These are phyloP conservation scores for Pseudogymnoascus verrucosus DNA, from an alignment of 2,329 filamentous ascomycete species.

Conservation along the genomic window DNA sequence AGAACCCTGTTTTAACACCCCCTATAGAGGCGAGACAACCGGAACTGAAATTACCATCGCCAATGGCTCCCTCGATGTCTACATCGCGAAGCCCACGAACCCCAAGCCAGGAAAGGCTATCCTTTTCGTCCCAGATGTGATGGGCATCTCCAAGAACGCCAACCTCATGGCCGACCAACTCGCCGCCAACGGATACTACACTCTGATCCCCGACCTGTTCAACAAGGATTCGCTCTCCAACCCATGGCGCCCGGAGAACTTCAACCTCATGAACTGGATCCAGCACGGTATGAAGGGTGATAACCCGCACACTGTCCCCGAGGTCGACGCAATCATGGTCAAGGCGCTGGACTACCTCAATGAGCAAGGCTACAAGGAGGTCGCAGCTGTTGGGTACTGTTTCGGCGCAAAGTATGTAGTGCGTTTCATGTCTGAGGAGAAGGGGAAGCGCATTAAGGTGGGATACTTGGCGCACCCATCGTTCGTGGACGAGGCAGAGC, in stretches of 20 bases:
- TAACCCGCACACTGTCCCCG: constrained; percentile 24
- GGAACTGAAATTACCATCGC: constrained; percentile 24
- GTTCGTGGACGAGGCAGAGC: constrained; percentile 61
- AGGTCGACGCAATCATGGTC: constrained; percentile 35
- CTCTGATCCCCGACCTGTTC: constrained; percentile 62
- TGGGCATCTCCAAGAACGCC: constrained; percentile 44
- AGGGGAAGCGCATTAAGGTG: constrained; percentile 53
- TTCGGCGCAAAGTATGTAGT: constrained; percentile 70
- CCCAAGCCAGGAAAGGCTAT: constrained; percentile 30
- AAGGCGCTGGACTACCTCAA: constrained; percentile 50
- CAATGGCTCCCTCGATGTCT: constrained; percentile 22
- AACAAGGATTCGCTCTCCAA: constrained; percentile 54
- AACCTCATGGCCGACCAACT: constrained; percentile 66
- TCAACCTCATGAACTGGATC: constrained; percentile 43
- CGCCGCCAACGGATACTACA: constrained; percentile 49
- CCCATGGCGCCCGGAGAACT: constrained; percentile 32
- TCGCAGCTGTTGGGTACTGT: constrained; percentile 65
- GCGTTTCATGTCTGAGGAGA: constrained; percentile 53
- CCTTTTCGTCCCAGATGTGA: constrained; percentile 26
- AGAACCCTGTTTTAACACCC: background rate
- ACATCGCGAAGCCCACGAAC: constrained; percentile 24
- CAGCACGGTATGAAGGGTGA: constrained; percentile 24
- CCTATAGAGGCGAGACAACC: constrained; percentile 22
- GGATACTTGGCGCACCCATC: constrained; percentile 72
- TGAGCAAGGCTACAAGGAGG: constrained; percentile 46